phyloP scores from a whole-genome alignment of 2,329 filamentous ascomycete species.

The Fusarium xylarioides region DNA sequence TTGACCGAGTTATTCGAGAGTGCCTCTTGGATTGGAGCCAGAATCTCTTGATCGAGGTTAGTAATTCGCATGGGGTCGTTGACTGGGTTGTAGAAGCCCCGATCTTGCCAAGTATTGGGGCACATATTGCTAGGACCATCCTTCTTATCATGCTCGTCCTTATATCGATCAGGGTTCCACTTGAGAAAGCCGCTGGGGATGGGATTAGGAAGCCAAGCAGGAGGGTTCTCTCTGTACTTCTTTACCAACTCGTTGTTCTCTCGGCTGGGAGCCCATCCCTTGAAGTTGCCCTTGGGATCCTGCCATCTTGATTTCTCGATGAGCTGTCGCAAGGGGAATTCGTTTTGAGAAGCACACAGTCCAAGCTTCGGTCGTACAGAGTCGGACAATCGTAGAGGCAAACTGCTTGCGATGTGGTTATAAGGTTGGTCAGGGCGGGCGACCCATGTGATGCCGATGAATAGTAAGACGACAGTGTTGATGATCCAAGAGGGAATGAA shows the following conservation, averaged over 20 bases:
- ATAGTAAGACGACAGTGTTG: conserved; percentile 15
- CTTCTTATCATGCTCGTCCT: conserved; percentile 37
- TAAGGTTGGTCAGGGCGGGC: conserved; percentile 43
- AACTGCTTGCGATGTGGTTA: conserved; percentile 44
- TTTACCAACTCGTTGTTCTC: conserved; percentile 33
- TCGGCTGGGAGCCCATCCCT: conserved; percentile 47
- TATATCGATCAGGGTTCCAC: conserved; percentile 40
- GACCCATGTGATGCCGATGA: conserved; percentile 35
- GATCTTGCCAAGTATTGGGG: conserved; percentile 21
- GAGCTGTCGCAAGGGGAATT: conserved; percentile 44
- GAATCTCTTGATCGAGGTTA: conserved; percentile 48
- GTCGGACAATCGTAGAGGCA: conserved; percentile 42
- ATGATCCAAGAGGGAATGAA: conserved; percentile 23
- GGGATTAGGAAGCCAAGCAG: conserved; percentile 42
- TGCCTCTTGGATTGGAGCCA: conserved; percentile 39
- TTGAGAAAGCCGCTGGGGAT: conserved; percentile 42
- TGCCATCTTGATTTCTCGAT: conserved; percentile 39
- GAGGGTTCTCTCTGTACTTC: conserved; percentile 38
- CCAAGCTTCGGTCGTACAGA: conserved; percentile 34
- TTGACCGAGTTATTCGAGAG: conserved; percentile 43
- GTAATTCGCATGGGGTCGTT: conserved; percentile 53
- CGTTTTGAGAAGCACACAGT: conserved; percentile 34
- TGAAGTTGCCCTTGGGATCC: conserved; percentile 41
- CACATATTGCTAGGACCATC: conserved; percentile 16
- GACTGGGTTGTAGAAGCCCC: conserved; percentile 47